phyloP scores from a whole-genome alignment of 2,329 filamentous ascomycete species.

The Penicillium digitatum region DNA sequence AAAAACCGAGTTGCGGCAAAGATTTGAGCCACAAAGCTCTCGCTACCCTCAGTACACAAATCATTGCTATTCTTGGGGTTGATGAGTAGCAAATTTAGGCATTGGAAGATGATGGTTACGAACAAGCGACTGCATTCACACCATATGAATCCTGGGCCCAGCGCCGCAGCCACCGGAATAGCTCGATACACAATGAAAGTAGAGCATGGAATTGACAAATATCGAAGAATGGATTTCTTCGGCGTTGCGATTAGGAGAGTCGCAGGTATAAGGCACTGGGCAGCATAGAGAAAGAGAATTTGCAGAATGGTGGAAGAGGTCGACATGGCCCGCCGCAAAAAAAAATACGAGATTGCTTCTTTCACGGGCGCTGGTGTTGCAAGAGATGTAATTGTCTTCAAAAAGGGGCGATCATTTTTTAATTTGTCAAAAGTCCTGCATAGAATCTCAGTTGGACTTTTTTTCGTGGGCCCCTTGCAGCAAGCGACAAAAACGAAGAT shows the following conservation, averaged over 20 bases:
- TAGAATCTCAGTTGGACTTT: neutral
- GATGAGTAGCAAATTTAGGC: slow-evolving; percentile 5
- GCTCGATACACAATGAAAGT: slow-evolving; percentile 5
- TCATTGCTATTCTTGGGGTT: slow-evolving; percentile 6
- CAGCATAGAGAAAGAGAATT: slow-evolving; percentile 2
- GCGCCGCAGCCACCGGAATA: neutral
- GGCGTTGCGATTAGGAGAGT: slow-evolving; percentile 13
- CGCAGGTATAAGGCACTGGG: slow-evolving; percentile 14
- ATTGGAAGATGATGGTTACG: slow-evolving; percentile 14
- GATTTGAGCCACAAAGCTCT: neutral
- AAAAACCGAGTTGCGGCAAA: slow-evolving; percentile 1
- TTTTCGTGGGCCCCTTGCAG: neutral
- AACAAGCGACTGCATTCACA: slow-evolving; percentile 10
- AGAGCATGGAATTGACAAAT: slow-evolving; percentile 12
- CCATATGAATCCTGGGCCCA: slow-evolving; percentile 15
- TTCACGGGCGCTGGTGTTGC: neutral
- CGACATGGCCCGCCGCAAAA: neutral
- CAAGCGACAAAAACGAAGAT: neutral
- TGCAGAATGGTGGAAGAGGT: neutral
- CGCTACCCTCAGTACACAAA: neutral
- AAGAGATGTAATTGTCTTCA: neutral
- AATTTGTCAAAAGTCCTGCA: neutral
- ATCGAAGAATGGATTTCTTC: slow-evolving; percentile 14
- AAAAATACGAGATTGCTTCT: neutral
- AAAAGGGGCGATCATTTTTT: neutral